Percentiles rank a stretch among this genome's conserved stretches.
Conservation (phyloP, 1,284 basidiomycete species). For the Cryptococcus jaspeensis region DNA sequence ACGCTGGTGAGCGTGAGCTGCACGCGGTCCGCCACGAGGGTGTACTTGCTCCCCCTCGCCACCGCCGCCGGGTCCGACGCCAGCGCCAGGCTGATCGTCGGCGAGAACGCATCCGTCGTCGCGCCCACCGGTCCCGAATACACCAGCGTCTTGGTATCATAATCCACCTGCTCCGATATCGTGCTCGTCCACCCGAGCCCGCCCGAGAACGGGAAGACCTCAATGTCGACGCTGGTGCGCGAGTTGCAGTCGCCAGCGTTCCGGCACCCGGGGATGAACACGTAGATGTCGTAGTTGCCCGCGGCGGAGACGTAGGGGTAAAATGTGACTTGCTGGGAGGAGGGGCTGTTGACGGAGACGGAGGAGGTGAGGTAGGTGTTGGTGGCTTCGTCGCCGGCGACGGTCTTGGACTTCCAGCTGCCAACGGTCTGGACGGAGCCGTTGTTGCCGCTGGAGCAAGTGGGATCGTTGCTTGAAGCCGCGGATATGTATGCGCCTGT, state of each 20-base stretch:
- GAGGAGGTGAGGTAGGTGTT: slow-evolving; percentile 71
- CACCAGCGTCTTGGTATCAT: slow-evolving; percentile 64
- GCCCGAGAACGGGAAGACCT: slow-evolving; percentile 72
- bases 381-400: slow-evolving; percentile 67
- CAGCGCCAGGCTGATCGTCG: slow-evolving; percentile 70
- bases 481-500: slow-evolving; percentile 67
- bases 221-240: slow-evolving; percentile 79
- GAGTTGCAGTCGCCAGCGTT: slow-evolving; percentile 73
- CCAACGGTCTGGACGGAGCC: slow-evolving; percentile 65
- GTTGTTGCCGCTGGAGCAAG: slow-evolving; percentile 71
- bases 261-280: slow-evolving; percentile 83
- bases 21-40: slow-evolving; percentile 76
- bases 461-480: slow-evolving; percentile 62
- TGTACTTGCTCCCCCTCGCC: slow-evolving; percentile 66
- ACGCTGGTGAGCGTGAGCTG: slow-evolving; percentile 64
- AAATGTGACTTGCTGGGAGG: slow-evolving; percentile 79
- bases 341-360: slow-evolving; percentile 60
- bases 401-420: slow-evolving; percentile 64
- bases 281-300: slow-evolving; percentile 78
- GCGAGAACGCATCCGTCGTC: slow-evolving; percentile 65
- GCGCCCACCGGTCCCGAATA: slow-evolving; percentile 81
- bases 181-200: slow-evolving; percentile 64
- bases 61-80: slow-evolving; percentile 61
- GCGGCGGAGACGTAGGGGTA: slow-evolving; percentile 83
- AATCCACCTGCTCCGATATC: slow-evolving; percentile 70